These are phyloP conservation scores for Penicillium concentricum DNA, from an alignment of 2,329 filamentous ascomycete genomes.

Conservation along the genomic window DNA sequence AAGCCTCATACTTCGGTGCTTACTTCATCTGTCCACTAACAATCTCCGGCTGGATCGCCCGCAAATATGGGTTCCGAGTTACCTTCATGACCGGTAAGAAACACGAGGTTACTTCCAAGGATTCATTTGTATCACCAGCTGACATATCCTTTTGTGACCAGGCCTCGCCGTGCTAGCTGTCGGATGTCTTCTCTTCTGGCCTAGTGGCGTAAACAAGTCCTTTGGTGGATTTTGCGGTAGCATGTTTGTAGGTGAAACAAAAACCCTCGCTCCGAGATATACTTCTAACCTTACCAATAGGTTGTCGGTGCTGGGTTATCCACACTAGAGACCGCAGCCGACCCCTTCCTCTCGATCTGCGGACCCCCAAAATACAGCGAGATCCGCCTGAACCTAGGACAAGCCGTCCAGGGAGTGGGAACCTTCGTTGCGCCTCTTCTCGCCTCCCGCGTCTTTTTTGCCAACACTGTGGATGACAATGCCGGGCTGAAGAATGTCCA, in stretches of 20 bases:
- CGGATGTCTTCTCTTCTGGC: conserved; percentile 60
- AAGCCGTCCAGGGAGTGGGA: conserved; percentile 59
- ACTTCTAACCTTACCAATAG: background rate
- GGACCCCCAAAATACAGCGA: conserved; percentile 60
- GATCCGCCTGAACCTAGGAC: conserved; percentile 58
- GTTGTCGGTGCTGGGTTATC: conserved; percentile 53
- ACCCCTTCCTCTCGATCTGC: conserved; percentile 51
- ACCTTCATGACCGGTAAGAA: conserved; percentile 23
- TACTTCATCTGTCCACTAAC: conserved; percentile 44
- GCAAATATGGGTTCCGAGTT: conserved; percentile 47
- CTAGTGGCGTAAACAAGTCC: conserved; percentile 53
- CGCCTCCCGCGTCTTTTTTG: conserved; percentile 62
- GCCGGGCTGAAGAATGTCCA: conserved; percentile 57
- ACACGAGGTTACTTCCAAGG: conserved; percentile 19
- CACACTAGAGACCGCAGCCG: conserved; percentile 60
- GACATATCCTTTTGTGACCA: conserved; percentile 34
- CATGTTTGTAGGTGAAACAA: conserved; percentile 44
- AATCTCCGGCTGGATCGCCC: conserved; percentile 42
- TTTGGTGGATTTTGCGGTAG: conserved; percentile 62
- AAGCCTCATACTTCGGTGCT: conserved; percentile 43
- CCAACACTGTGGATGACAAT: conserved; percentile 49
- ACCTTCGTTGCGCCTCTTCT: conserved; percentile 60
- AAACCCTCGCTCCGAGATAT: background rate
- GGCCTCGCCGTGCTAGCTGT: conserved; percentile 57
- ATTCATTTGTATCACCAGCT: background rate